Conservation (phyloP, 1,284 basidiomycete species). For the Leccinum fallax region DNA sequence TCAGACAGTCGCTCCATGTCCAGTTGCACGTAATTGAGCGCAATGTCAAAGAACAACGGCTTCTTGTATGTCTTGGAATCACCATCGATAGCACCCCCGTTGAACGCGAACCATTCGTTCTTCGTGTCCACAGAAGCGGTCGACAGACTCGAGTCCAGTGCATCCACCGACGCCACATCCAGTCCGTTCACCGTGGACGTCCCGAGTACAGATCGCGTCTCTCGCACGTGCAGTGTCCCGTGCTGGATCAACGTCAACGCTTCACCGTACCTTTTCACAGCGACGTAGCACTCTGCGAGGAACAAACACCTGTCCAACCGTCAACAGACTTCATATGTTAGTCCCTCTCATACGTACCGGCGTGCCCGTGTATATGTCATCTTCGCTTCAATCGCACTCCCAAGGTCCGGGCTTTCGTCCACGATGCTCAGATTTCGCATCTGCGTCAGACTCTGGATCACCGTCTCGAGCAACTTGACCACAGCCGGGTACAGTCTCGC, state of each 20-base stretch:
- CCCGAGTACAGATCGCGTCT: constrained; percentile 56
- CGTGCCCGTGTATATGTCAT: constrained; percentile 74
- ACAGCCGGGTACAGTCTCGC: constrained; percentile 76
- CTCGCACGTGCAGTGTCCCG: constrained; percentile 71
- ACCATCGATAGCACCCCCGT: constrained; percentile 57
- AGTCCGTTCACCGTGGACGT: constrained; percentile 48
- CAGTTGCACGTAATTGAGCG: constrained; percentile 88
- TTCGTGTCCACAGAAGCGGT: constrained; percentile 62
- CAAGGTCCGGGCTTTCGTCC: constrained; percentile 84
- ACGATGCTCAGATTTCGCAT: constrained; percentile 83
- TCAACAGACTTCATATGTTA: not conserved
- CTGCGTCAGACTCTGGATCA: constrained; percentile 81
- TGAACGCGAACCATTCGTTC: constrained; percentile 78
- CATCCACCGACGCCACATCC: constrained; percentile 43
- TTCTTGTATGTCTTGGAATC: constrained; percentile 65
- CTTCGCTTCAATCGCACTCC: constrained; percentile 74
- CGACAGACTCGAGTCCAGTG: constrained; percentile 53
- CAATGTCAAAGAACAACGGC: constrained; percentile 90
- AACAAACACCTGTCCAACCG: constrained; percentile 57
- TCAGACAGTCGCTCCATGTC: constrained; percentile 78
- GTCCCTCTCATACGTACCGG: constrained; percentile 47
- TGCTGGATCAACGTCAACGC: constrained; percentile 70
- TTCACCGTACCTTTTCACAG: constrained; percentile 71
- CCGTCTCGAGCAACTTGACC: constrained; percentile 85
- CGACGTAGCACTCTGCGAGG: constrained; percentile 69